These are phyloP conservation scores for Leccinum subspadiceum DNA, from an alignment of 1,284 basidiomycete genomes.

Conservation along the genomic window DNA sequence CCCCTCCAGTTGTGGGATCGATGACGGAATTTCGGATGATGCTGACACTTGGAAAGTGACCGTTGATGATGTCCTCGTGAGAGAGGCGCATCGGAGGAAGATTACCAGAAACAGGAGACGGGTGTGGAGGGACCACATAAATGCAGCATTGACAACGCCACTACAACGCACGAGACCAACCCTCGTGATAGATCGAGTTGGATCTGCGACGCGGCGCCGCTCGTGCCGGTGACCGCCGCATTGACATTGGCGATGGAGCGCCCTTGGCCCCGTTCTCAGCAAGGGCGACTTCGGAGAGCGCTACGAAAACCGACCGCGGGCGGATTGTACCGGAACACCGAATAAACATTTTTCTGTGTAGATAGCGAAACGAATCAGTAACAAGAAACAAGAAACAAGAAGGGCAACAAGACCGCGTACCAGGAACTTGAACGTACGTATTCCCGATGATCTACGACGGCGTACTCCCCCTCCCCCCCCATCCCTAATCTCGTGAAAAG, in stretches of 20 bases:
- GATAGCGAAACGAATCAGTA: not conserved
- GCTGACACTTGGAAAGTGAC: not conserved
- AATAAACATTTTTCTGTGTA: conserved; percentile 54
- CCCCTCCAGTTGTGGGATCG: not conserved
- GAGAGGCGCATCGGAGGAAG: not conserved
- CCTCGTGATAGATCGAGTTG: not conserved
- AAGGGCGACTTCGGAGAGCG: conserved; percentile 33
- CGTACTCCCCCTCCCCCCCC: conserved; percentile 16
- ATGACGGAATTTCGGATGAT: not conserved
- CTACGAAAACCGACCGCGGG: conserved; percentile 52
- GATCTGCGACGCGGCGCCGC: not conserved
- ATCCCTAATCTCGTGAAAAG: conserved; percentile 41
- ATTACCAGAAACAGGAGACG: not conserved
- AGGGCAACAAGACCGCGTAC: conserved; percentile 20
- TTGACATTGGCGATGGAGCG: conserved; percentile 30
- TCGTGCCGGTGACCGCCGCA: conserved; percentile 19
- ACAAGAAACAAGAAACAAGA: not conserved
- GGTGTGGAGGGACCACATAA: not conserved
- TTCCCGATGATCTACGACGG: conserved; percentile 51
- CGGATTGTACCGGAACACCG: conserved; percentile 49
- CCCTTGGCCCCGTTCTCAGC: conserved; percentile 33
- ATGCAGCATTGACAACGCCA: not conserved
- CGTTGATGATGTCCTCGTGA: not conserved
- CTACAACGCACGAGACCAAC: not conserved
- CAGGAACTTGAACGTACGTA: conserved; percentile 38